These are phyloP conservation scores for Termitomyces sp. DNA, from an alignment of 1,284 basidiomycete species.

Conservation along the genomic window DNA sequence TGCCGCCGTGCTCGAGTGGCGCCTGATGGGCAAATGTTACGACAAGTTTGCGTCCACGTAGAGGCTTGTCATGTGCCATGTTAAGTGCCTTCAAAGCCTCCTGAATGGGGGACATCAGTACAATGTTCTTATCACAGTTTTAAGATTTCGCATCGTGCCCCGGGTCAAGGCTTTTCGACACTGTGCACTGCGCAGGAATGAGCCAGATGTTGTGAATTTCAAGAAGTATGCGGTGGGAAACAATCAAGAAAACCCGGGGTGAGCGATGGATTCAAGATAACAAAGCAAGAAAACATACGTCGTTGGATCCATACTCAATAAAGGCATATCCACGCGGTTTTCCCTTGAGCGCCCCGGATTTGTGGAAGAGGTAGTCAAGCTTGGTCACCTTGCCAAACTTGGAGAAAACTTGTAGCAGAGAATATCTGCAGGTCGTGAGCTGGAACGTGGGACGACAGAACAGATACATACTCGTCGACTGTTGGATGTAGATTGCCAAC, in stretches of 20 bases:
- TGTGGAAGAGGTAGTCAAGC: slow-evolving; percentile 95
- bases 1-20: slow-evolving; percentile 40
- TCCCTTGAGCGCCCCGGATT: slow-evolving; percentile 81
- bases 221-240: slow-evolving; percentile 4
- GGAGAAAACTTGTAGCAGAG: slow-evolving; percentile 83
- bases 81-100: slow-evolving; percentile 81
- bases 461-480: slow-evolving; percentile 77
- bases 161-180: slow-evolving; percentile 17
- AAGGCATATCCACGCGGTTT: slow-evolving; percentile 96
- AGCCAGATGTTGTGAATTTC: neutral
- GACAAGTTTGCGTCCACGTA: slow-evolving; percentile 82
- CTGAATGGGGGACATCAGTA: slow-evolving; percentile 35
- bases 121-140: neutral
- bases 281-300: slow-evolving; percentile 55
- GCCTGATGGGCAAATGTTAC: slow-evolving; percentile 90
- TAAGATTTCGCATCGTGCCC: slow-evolving; percentile 12
- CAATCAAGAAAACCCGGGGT: slow-evolving; percentile 40
- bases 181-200: slow-evolving; percentile 1
- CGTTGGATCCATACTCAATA: slow-evolving; percentile 75
- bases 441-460: neutral
- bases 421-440: slow-evolving; percentile 48
- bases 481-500: slow-evolving; percentile 86
- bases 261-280: slow-evolving; percentile 27
- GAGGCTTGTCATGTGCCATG: slow-evolving; percentile 72
- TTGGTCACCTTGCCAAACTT: slow-evolving; percentile 91